A percentile compares a stretch with the other conserved stretches of the same genome.
These are phyloP conservation scores for Eutrema yunnanense DNA, from an alignment of 345 rosid genomes.

Conservation along the genomic window DNA sequence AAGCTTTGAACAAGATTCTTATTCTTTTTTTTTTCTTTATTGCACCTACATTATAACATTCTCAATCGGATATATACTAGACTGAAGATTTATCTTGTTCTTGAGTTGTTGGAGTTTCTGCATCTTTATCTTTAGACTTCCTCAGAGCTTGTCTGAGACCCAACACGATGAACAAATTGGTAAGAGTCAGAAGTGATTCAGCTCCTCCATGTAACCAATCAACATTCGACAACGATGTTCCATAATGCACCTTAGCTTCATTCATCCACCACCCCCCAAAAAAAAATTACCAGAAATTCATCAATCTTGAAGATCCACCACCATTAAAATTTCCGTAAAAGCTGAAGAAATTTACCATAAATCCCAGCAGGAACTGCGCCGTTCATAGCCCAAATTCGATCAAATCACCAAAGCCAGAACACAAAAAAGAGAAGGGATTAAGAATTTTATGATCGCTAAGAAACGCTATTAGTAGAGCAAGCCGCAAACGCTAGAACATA, in stretches of 20 bases:
- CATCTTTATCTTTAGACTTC: slow-evolving; percentile 24
- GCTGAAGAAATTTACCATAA: slow-evolving; percentile 46
- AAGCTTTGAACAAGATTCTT: too few relatives aligned
- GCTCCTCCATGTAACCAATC: slow-evolving; percentile 97
- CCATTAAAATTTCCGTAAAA: not conserved
- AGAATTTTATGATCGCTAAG: not conserved
- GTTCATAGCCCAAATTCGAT: not conserved
- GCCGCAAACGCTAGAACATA: not conserved
- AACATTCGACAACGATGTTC: slow-evolving; percentile 85
- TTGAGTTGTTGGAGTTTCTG: slow-evolving; percentile 1
- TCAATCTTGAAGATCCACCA: not conserved
- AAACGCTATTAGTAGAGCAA: not conserved
- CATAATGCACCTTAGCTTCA: slow-evolving; percentile 82
- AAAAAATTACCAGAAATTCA: not conserved
- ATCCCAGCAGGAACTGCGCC: slow-evolving; percentile 82
- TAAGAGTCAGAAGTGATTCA: slow-evolving; percentile 78
- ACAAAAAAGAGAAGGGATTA: slow-evolving; percentile 7
- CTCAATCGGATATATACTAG: not conserved
- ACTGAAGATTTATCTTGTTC: slow-evolving; percentile 18
- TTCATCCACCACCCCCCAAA: not conserved
- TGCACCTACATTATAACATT: too few relatives aligned
- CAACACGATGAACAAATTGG: slow-evolving; percentile 80
- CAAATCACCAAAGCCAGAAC: slow-evolving; percentile 20
- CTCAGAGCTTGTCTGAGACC: slow-evolving; percentile 79
- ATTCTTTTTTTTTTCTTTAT: too few relatives aligned